Conservation (phyloP, 495 filamentous ascomycete species). For the Glarea lozoyensis region DNA sequence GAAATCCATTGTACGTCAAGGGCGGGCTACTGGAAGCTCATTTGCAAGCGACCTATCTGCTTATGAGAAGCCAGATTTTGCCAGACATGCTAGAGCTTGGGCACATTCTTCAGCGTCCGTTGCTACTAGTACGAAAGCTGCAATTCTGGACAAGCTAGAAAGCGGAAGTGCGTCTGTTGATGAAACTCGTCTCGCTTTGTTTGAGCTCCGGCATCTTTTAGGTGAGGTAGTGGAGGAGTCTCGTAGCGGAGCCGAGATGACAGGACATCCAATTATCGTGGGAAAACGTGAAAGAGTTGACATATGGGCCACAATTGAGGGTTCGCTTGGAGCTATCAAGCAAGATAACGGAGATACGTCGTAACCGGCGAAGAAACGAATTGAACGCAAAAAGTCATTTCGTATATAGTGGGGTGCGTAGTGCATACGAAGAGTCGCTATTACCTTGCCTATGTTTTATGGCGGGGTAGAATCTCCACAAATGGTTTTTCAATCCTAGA, state of each 20-base stretch:
- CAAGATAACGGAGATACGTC: slow-evolving; percentile 2
- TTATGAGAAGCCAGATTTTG: slow-evolving; percentile 25
- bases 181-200: slow-evolving; percentile 5
- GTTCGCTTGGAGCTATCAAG: slow-evolving; percentile 16
- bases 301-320: slow-evolving; percentile 18
- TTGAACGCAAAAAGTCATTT: no score
- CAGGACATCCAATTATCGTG: no score
- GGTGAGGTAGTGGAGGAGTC: slow-evolving; percentile 2
- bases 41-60: slow-evolving; percentile 14
- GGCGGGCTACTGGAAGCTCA: slow-evolving; percentile 1
- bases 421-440: no score
- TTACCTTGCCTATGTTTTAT: no score
- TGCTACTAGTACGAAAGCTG: slow-evolving; percentile 19
- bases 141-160: slow-evolving; percentile 26
- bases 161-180: slow-evolving; percentile 7
- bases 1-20: background rate
- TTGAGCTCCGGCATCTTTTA: slow-evolving; percentile 11
- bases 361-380: no score
- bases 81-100: slow-evolving; percentile 36
- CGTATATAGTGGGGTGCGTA: no score
- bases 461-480: no score
- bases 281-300: no score
- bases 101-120: slow-evolving; percentile 40
- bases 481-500: no score
- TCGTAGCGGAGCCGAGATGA: no score